A percentile compares a stretch with the other conserved stretches of the same genome.
phyloP scores from a whole-genome alignment of 352 stramenopile species.

The Globisporangium acanthophoron region DNA sequence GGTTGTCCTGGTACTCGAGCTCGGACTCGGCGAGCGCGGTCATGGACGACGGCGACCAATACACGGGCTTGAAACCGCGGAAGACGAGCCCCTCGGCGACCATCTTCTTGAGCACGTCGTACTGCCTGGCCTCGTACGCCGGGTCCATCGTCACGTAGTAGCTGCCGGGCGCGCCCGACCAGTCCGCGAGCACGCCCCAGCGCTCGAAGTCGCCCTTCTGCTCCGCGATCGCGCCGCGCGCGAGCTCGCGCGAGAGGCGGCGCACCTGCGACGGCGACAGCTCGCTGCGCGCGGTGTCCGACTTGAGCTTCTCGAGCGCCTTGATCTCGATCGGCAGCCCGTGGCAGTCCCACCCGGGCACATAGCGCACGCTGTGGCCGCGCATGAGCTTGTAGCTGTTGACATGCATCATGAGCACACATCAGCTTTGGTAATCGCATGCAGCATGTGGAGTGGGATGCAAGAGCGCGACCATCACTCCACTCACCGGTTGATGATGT shows the following conservation, averaged over 20 bases:
- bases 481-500: constrained; percentile 94
- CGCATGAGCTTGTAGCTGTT: constrained; percentile 86
- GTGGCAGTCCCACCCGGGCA: constrained; percentile 99
- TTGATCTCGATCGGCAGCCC: constrained; percentile 99
- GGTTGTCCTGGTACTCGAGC: constrained; percentile 97
- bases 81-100: constrained; percentile 95
- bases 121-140: constrained; percentile 95
- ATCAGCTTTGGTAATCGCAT: no score
- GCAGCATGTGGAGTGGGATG: not conserved
- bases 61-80: constrained; percentile 97
- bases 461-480: not conserved
- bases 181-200: constrained; percentile 93
- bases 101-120: constrained; percentile 97
- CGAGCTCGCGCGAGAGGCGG: constrained; percentile 88
- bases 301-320: constrained; percentile 91
- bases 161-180: constrained; percentile 66
- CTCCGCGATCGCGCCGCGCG: constrained; percentile 88
- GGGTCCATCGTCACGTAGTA: constrained; percentile 94
- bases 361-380: constrained; percentile 92
- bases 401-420: not conserved
- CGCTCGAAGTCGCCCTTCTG: constrained; percentile 92
- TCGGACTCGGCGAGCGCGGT: constrained; percentile 98
- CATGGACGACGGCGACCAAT: constrained; percentile 96
- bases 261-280: constrained; percentile 91
- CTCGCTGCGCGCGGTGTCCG: constrained; percentile 17